A percentile compares a stretch with the other conserved stretches of the same genome.
Conservation (phyloP, 1,284 basidiomycete species). For the Heterobasidion annosum region DNA sequence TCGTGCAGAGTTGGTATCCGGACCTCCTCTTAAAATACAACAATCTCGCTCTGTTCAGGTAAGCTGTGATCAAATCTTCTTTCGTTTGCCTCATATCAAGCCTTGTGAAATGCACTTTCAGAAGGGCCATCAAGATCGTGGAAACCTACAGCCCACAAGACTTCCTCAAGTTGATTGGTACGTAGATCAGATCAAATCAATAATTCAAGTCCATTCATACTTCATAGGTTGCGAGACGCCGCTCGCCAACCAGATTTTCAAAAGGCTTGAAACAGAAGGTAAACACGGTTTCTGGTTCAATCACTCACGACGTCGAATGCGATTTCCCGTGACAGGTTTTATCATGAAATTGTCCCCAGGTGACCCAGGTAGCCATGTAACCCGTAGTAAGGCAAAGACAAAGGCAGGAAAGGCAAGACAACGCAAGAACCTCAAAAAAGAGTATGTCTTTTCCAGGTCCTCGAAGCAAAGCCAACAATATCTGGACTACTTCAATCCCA, state of each 20-base stretch:
- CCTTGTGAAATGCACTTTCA: slow-evolving; percentile 18
- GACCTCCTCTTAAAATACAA: slow-evolving; percentile 54
- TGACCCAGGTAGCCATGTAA: not conserved
- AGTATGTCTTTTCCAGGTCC: slow-evolving; percentile 46
- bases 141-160: slow-evolving; percentile 40
- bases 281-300: not conserved
- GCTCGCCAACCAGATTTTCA: slow-evolving; percentile 53
- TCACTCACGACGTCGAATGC: not conserved
- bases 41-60: slow-evolving; percentile 66
- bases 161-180: slow-evolving; percentile 57
- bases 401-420: slow-evolving; percentile 32
- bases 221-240: slow-evolving; percentile 43
- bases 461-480: slow-evolving; percentile 39
- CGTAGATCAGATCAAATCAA: slow-evolving; percentile 9
- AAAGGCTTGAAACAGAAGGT: slow-evolving; percentile 66
- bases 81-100: not conserved
- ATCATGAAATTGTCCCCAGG: slow-evolving; percentile 25
- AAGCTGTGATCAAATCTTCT: slow-evolving; percentile 3
- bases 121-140: slow-evolving; percentile 65
- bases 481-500: slow-evolving; percentile 59
- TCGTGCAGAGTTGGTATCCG: slow-evolving; percentile 41
- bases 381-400: slow-evolving; percentile 8
- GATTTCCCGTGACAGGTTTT: slow-evolving; percentile 37
- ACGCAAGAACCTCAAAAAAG: slow-evolving; percentile 47
- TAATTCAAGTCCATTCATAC: not conserved